Evolutionary conservation across 176 grass and related monocot genomes (phyloP).

Genomic region (Areca catechu): DNA sequence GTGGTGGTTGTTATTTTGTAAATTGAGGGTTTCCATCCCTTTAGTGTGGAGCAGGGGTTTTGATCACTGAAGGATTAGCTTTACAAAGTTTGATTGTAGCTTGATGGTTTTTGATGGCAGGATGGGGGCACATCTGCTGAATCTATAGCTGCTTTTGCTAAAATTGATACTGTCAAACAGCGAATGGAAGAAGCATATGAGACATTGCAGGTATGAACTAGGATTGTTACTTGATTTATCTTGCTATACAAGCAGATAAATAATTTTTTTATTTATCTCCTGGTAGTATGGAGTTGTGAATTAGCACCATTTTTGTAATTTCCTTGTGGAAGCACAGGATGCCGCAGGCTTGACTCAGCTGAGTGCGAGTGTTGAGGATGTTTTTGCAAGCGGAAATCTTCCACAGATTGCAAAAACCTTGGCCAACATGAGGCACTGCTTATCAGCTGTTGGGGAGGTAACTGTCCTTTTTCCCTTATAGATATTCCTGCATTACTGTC

Average conservation of each 20-base stretch:
- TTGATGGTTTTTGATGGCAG: no score
- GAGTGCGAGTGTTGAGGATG: slow-evolving; percentile 97
- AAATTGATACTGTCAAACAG: slow-evolving; percentile 82
- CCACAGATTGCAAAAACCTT: slow-evolving; percentile 83
- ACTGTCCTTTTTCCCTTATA: background rate
- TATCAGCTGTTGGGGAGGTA: slow-evolving; percentile 97
- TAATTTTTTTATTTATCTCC: no score
- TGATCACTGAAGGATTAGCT: no score
- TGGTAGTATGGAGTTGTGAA: no score
- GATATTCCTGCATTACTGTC: no score
- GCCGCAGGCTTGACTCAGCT: slow-evolving; percentile 87
- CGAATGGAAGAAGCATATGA: slow-evolving; percentile 90
- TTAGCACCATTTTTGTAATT: no score
- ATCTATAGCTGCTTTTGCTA: slow-evolving; percentile 77
- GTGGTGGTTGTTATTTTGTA: no score
- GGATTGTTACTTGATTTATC: no score
- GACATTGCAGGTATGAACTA: slow-evolving; percentile 35
- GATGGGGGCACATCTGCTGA: slow-evolving; percentile 88
- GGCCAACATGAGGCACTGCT: slow-evolving; percentile 98
- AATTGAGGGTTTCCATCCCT: no score
- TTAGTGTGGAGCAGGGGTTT: no score
- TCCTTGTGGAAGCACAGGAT: slow-evolving; percentile 29
- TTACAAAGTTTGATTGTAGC: no score
- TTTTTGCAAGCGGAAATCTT: slow-evolving; percentile 98
- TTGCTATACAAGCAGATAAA: no score